Evolutionary conservation across 169 alveolate species (phyloP).

Genomic region (Cryptosporidium parvum): DNA sequence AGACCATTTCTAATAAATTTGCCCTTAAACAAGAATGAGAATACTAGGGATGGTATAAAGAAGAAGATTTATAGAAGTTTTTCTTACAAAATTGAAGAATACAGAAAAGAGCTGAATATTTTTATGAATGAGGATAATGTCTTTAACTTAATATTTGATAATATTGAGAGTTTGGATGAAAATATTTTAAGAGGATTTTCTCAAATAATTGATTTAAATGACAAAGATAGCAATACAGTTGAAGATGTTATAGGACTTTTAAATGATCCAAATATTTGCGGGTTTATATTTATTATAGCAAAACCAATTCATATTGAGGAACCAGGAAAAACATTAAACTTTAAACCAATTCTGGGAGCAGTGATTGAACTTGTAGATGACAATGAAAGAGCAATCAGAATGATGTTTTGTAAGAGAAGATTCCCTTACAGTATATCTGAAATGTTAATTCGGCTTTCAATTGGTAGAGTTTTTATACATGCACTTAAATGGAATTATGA

Average conservation of each 20-base stretch:
- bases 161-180: neutral
- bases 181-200: neutral
- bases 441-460: neutral
- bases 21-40: constrained; percentile 9
- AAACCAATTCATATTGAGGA: neutral
- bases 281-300: constrained; percentile 19
- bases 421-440: constrained; percentile 26
- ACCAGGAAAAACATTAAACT: neutral
- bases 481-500: constrained; percentile 15
- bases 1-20: constrained; percentile 25
- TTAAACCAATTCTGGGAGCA: constrained; percentile 17
- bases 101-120: constrained; percentile 8
- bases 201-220: neutral
- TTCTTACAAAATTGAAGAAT: constrained; percentile 15
- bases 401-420: constrained; percentile 37
- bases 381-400: constrained; percentile 12
- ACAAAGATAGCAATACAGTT: neutral
- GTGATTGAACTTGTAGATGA: constrained; percentile 30
- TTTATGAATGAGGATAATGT: constrained; percentile 3
- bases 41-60: constrained; percentile 13
- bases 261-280: constrained; percentile 18
- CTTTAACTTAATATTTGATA: neutral
- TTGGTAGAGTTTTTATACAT: constrained; percentile 30
- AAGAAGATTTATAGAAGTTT: constrained; percentile 11
- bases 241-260: neutral